Base-by-base conservation (phyloP, 2,329 filamentous ascomycete genomes). In the Fusarium dlaminii region DNA sequence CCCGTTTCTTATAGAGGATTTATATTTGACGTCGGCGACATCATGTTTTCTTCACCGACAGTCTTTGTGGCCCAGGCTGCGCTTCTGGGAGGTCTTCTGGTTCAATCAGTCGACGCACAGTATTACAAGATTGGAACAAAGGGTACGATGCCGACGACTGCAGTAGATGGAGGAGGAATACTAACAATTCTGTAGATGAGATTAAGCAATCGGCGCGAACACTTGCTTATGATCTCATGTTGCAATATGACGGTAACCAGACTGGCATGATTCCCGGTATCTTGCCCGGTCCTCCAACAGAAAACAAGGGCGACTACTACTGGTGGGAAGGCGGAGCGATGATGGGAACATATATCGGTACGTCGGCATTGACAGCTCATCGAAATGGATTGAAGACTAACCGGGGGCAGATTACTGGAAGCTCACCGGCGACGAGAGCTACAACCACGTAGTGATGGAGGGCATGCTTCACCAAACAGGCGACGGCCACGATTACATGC, bases 241-340 rank as follows among this genome's bases (percentile, higher is more conserved):
- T 82, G 20, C 86, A 85, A 75, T 89, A 89, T 79, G 81, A 85
- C 42, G 87, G 87, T 65, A 87, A 89, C 73, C 75, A 83, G 66
- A 82, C 86, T 3, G 88, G 88, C 61, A 81, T 84, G 77, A 87
- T 86, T 22, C 88, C 88, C 13, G 89, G 89, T 39, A 90, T 89
- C 74, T 80, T 90, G 17, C 88, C 88, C 3, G 88, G 88, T 0
- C 89, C 89, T 61, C 88, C 88, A 73, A 79, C 80, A 4, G 78
- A 79, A 37, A 72, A 79, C 22, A 79, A 78, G 58, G 88, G 88
- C 72, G 85, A 88, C 70, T 92, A 92, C 80, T 93, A 93, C 85
- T 94, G 92, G 92, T 94, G 92, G 92, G 90, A 94, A 79, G 90
- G 90, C 10, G 89, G 90, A 59, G 89, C 90, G 20, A 86, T 94